A percentile compares a stretch with the other conserved stretches of the same genome.
These are phyloP conservation scores for Guadua angustifolia DNA, from an alignment of 176 grass and related monocot species.

Conservation along the genomic window DNA sequence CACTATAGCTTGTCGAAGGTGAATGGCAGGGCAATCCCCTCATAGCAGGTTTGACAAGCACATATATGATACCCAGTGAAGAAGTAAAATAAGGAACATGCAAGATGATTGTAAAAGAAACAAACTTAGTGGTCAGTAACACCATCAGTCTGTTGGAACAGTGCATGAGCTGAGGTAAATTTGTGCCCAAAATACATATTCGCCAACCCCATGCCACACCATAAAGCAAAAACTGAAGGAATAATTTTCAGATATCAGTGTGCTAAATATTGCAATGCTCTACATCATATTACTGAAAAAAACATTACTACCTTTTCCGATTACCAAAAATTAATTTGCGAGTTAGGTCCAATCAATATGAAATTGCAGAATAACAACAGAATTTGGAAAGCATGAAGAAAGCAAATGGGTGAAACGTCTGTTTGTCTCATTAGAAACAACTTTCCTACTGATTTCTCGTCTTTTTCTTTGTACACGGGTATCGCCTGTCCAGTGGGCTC, in stretches of 20 bases:
- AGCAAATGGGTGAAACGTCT: neutral
- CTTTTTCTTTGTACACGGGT: conserved; percentile 38
- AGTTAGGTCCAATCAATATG: neutral
- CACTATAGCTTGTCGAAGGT: neutral
- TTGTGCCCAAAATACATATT: conserved; percentile 45
- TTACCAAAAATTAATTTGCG: neutral
- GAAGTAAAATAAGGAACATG: conserved; percentile 79
- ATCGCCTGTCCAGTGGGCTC: neutral
- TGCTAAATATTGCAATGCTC: neutral
- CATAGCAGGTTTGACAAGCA: conserved; percentile 61
- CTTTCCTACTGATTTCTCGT: conserved; percentile 18
- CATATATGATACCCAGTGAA: conserved; percentile 64
- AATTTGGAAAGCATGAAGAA: neutral
- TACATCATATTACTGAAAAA: neutral
- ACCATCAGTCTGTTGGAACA: neutral
- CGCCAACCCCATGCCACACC: conserved; percentile 33
- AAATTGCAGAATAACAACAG: neutral
- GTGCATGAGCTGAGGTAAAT: neutral
- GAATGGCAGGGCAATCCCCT: conserved; percentile 26
- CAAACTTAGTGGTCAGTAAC: neutral
- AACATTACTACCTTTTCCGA: neutral
- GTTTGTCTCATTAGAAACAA: conserved; percentile 31
- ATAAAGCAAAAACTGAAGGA: neutral
- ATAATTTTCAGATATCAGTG: neutral
- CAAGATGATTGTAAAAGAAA: neutral